These are phyloP conservation scores for Blastocystis sp. DNA, from an alignment of 352 stramenopile species.

Conservation along the genomic window DNA sequence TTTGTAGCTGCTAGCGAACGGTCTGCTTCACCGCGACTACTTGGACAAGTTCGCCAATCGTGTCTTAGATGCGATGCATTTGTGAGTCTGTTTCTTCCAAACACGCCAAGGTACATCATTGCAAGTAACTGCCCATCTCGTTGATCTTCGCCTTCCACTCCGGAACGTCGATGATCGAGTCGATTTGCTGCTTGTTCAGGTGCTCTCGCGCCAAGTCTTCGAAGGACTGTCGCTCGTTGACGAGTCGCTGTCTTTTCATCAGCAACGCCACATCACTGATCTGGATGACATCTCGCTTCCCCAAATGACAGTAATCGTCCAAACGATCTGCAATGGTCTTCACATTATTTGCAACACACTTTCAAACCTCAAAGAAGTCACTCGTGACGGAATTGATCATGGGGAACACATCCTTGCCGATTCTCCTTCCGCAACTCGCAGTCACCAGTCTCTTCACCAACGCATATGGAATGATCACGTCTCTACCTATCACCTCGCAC, in stretches of 20 bases:
- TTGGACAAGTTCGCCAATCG: constrained; percentile 47
- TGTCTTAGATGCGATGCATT: constrained; percentile 39
- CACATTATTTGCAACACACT: background rate
- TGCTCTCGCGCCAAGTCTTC: constrained; percentile 49
- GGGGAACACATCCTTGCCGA: constrained; percentile 22
- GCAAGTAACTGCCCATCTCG: constrained; percentile 25
- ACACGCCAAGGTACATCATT: background rate
- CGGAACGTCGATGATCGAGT: constrained; percentile 38
- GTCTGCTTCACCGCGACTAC: constrained; percentile 59
- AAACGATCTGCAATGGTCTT: constrained; percentile 39
- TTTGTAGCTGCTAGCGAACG: constrained; percentile 17
- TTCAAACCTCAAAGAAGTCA: constrained; percentile 40
- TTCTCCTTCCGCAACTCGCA: constrained; percentile 27
- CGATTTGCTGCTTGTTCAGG: constrained; percentile 58
- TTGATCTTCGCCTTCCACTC: constrained; percentile 4
- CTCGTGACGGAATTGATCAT: constrained; percentile 14
- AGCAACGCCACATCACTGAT: constrained; percentile 50
- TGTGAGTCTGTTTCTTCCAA: constrained; percentile 1
- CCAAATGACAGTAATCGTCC: constrained; percentile 57
- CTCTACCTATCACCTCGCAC: background rate
- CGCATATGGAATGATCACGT: background rate
- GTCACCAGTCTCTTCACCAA: constrained; percentile 53
- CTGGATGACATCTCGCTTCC: constrained; percentile 13
- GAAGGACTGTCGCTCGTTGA: constrained; percentile 5
- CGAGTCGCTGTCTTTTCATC: constrained; percentile 39